phyloP scores from a whole-genome alignment of 106 monocot species.

The Gastrodia elata region DNA sequence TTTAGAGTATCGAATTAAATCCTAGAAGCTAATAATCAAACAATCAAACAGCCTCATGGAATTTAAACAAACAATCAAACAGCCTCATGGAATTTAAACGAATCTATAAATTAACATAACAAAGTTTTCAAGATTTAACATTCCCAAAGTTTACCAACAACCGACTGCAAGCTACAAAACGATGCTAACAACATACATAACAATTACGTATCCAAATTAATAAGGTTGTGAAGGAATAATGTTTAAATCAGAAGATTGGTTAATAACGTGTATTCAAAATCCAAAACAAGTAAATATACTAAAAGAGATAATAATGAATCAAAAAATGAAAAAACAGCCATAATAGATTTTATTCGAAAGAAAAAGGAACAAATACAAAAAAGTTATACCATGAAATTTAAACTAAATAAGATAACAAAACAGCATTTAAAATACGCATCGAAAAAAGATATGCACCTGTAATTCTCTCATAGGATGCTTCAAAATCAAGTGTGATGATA shows the following conservation, averaged over 20 bases:
- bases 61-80: too few relatives aligned
- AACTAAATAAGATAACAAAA: background rate
- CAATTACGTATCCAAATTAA: background rate
- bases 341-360: background rate
- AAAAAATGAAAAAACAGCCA: background rate
- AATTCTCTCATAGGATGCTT: slow-evolving; percentile 84
- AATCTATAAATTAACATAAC: too few relatives aligned
- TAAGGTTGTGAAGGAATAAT: background rate
- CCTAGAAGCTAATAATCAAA: too few relatives aligned
- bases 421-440: background rate
- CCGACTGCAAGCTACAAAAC: too few relatives aligned
- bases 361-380: background rate
- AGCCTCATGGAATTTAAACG: too few relatives aligned
- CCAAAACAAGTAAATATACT: background rate
- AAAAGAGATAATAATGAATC: background rate
- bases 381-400: background rate
- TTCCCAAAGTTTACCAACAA: too few relatives aligned
- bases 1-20: too few relatives aligned
- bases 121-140: too few relatives aligned
- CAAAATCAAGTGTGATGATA: slow-evolving; percentile 76
- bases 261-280: background rate
- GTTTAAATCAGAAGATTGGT: background rate
- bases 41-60: too few relatives aligned
- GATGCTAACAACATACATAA: too few relatives aligned
- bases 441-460: slow-evolving; percentile 43